Base-by-base conservation (phyloP, 768 basidiomycete genomes). In the Boletus sp. region DNA sequence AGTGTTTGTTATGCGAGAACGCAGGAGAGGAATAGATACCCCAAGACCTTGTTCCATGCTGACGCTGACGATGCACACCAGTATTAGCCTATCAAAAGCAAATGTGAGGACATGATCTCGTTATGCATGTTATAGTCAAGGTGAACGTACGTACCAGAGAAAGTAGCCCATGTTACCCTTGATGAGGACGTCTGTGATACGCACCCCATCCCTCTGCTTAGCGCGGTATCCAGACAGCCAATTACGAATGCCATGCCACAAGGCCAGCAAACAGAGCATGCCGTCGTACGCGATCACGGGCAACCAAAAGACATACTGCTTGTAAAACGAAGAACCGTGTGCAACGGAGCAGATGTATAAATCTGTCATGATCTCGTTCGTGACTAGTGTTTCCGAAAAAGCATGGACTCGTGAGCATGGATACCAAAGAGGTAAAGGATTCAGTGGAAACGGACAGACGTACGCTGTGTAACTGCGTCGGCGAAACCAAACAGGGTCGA, bases 161-260 rank as follows among this genome's bases (percentile, higher is more conserved):
- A 59, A 59, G 40, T 64, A 64, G 30, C 45, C 30, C 9, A 19
- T 38, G 8, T 51, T 65, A 3, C 51, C 64, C 21, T 37, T 60
- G 34, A 65, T n/a, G 11, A 65, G 53, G 4, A 34, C 21, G 10
- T 43, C 48, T 29, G 57, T 13, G 29, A 65, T 17, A 21, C 19
- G 14, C 0, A 55, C 30, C 23, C 14, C 23, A 25, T 25, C 23
- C 14, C 7, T 32, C 30, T 4, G 6, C 13, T 2, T 4, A 11
- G 44, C 19, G 7, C 7, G 30, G 30, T 15, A 4, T 14, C 19
- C 5, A 7, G 7, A 15, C 14, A 21, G 14, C 30, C 44, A 46
- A 0, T 8, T 10, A 1, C 19, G 7, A 19, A 46, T 19, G 4
- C 30, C 44, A 15, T 9, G 5, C 44, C 44, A 30, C 10, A 32